Percentiles rank a stretch among this genome's conserved stretches.
Conservation (phyloP, 2,329 filamentous ascomycete species). For the Passalora sequoiae region DNA sequence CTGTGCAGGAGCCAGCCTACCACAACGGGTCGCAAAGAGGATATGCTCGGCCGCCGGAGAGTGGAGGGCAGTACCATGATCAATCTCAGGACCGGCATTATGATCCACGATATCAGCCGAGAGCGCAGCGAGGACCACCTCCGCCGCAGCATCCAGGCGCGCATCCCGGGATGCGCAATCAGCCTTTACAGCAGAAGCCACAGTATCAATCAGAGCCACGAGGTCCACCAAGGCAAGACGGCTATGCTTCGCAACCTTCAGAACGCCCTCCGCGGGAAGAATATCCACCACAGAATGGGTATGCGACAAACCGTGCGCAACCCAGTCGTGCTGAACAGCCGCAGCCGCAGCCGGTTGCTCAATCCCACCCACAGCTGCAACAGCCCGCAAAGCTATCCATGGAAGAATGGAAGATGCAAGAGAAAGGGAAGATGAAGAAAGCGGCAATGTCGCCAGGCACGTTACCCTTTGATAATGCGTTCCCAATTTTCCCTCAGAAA, state of each 20-base stretch:
- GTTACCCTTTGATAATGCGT: slow-evolving; percentile 43
- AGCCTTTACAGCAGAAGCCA: slow-evolving; percentile 6
- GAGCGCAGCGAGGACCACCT: slow-evolving; percentile 18
- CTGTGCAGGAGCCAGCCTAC: slow-evolving; percentile 8
- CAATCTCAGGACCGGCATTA: slow-evolving; percentile 21
- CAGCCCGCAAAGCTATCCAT: slow-evolving; percentile 24
- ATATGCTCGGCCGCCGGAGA: slow-evolving; percentile 9
- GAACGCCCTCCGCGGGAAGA: slow-evolving; percentile 1
- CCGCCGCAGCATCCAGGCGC: slow-evolving; percentile 12
- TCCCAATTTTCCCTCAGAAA: slow-evolving; percentile 42
- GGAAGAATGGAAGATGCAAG: slow-evolving; percentile 33
- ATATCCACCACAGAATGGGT: slow-evolving; percentile 5
- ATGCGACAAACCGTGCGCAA: background rate
- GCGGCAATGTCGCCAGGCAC: slow-evolving; percentile 26
- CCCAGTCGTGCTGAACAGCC: slow-evolving; percentile 1
- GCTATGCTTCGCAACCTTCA: slow-evolving; percentile 8
- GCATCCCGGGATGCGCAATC: slow-evolving; percentile 9
- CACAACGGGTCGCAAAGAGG: slow-evolving; percentile 11
- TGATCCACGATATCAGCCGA: slow-evolving; percentile 27
- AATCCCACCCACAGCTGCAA: slow-evolving; percentile 8
- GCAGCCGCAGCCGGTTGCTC: background rate
- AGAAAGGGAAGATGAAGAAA: slow-evolving; percentile 30
- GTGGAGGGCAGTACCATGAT: slow-evolving; percentile 10
- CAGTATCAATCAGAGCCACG: slow-evolving; percentile 8
- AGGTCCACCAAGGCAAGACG: slow-evolving; percentile 12